These are phyloP conservation scores for Penicillium janthinellum DNA, from an alignment of 2,329 filamentous ascomycete genomes.

Conservation along the genomic window DNA sequence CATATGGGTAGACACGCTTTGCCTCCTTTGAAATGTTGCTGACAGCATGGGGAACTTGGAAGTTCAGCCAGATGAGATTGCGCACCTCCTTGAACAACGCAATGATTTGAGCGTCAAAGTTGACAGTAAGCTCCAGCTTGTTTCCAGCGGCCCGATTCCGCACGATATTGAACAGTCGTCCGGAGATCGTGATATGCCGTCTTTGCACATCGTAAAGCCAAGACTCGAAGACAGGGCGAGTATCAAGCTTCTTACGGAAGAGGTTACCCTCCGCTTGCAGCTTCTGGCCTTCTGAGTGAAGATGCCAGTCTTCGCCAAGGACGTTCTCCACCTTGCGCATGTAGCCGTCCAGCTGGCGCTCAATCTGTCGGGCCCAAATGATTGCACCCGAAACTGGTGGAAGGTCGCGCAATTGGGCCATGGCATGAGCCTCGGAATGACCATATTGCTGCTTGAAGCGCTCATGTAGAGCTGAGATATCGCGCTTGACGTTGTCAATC, in stretches of 20 bases:
- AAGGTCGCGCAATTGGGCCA: constrained; percentile 95
- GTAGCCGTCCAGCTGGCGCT: constrained; percentile 90
- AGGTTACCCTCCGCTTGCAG: constrained; percentile 86
- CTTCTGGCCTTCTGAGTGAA: constrained; percentile 94
- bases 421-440: constrained; percentile 94
- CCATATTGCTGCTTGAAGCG: constrained; percentile 99
- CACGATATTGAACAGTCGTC: constrained; percentile 85
- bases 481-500: constrained; percentile 96
- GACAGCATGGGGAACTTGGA: constrained; percentile 88
- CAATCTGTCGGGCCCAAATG: constrained; percentile 96
- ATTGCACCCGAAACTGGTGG: constrained; percentile 96
- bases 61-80: constrained; percentile 93
- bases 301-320: constrained; percentile 87
- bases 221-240: constrained; percentile 88
- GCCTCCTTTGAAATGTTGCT: constrained; percentile 97
- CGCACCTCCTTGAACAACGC: constrained; percentile 98
- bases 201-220: constrained; percentile 91
- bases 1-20: constrained; percentile 97
- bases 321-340: constrained; percentile 99
- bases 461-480: constrained; percentile 90
- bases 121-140: constrained; percentile 83
- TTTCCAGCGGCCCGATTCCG: constrained; percentile 90
- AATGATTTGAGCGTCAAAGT: constrained; percentile 97
- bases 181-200: constrained; percentile 87
- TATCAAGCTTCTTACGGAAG: constrained; percentile 96